Conservation (phyloP, 495 filamentous ascomycete genomes). For the Penicillium silybi region DNA sequence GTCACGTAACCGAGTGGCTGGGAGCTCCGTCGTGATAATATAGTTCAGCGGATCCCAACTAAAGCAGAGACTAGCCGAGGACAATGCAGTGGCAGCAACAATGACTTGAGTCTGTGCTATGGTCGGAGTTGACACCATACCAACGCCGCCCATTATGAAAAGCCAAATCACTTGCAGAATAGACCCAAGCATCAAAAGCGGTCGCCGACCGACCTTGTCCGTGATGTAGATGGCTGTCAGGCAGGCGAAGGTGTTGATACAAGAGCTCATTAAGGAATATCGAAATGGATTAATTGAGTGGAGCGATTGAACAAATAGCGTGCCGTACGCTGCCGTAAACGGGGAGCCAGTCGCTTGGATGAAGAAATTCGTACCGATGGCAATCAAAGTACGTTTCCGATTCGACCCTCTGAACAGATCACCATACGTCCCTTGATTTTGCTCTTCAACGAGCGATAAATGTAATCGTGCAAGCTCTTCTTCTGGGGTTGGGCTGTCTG, state of each 20-base stretch:
- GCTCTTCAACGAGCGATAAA: no score
- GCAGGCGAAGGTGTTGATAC: background rate
- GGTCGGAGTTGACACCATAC: background rate
- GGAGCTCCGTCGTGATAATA: slow-evolving; percentile 16
- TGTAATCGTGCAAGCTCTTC: no score
- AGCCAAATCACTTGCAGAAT: slow-evolving; percentile 4
- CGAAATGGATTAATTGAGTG: no score
- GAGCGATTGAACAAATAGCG: no score
- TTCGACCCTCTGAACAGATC: no score
- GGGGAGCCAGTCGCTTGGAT: no score
- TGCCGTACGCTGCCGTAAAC: no score
- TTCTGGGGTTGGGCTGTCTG: no score
- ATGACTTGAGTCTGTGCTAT: background rate
- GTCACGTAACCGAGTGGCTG: slow-evolving; percentile 12
- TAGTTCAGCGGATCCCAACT: slow-evolving; percentile 15
- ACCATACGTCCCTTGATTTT: no score
- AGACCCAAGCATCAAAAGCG: background rate
- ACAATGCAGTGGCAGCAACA: slow-evolving; percentile 5
- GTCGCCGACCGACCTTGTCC: background rate
- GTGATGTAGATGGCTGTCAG: background rate
- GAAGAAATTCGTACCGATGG: no score
- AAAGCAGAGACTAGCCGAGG: slow-evolving; percentile 7
- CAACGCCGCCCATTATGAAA: slow-evolving; percentile 11
- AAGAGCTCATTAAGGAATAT: no score
- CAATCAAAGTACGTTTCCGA: no score